Evolutionary conservation across 352 stramenopile species (phyloP), one percentile per base, ranked within the genome.

Genomic region (Globisporangium lucens): DNA sequence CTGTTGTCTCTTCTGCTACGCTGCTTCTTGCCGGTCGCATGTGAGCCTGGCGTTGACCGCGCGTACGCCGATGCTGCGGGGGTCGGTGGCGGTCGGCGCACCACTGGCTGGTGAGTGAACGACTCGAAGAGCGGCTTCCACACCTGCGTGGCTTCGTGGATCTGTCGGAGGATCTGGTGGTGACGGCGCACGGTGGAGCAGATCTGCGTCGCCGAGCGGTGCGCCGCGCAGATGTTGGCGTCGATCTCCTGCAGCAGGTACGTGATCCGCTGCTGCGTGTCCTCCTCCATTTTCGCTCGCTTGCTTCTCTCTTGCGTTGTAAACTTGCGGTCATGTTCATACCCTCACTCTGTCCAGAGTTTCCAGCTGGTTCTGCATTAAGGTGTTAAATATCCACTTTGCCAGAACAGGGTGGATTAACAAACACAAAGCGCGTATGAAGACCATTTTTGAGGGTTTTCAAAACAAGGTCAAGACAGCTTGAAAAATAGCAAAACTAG

Each of bases 211-310:
- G 85, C 85, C 61, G 83, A 90, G 36, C 82, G 82, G 47, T 93
- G 85, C 46, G 85, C 83, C 38, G 85, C 83, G 63, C 79, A 91
- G 66, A 94, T 88, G 71, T 92, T 92, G 60, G 81, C 80, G 61
- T 94, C 86, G 74, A 94, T 92, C 78, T 94, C 86, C 74, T 92
- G 82, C 66, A 94, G 74, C 66, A 94, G 67, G 76, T 89, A 92
- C 69, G 86, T 94, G 73, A 94, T 86, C 24, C 84, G 83, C 73
- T 94, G 86, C 73, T 94, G 80, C 27, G 75, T 68, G 61, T 88
- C 80, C 66, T 94, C 85, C 46, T 92, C 82, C 83, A 89, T 90
- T 61, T 74, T 80, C 20, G 20, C 43, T 52, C 33, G 8, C 63
- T 67, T 17, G 9, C 66, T 53, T 22, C 33, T 30, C 33, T 38